Evolutionary conservation across 768 basidiomycete genomes (phyloP), one percentile per base, ranked within the genome.

Genomic region (Cyclocybe aegerita): DNA sequence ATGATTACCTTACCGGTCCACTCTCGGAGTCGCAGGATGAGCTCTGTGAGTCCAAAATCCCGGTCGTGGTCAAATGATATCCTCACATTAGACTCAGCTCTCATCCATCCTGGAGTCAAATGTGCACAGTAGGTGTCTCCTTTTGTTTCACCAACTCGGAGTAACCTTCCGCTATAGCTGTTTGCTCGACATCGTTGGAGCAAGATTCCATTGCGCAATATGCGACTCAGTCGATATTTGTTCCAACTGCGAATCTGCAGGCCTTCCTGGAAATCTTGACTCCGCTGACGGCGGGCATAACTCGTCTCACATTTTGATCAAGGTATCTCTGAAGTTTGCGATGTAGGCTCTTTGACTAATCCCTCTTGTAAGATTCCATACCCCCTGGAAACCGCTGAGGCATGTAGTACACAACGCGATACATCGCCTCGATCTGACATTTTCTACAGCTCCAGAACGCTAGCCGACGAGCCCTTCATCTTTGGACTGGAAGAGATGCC

Each of bases 291-390:
- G 83, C 4, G 90, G 88, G 0, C 91, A 93, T 57, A 77, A 79
- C 47, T 90, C 88, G 11, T 87, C 89, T 1, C 94, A 98, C 62
- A 93, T 96, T 56, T 81, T 96, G 79, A 90, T 98, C 69, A 98
- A 98, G 83, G 93, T 90, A 52, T 40, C 4, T 29, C 16, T 39
- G 29, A 10, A n/a, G 3, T 39, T 16, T 36, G 23, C 6, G 31
- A 2, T 4, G 45, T 33, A 35, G 40, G 50, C 32, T 23, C 17
- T 35, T 1, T 49, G 5, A 23, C 12, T 41, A 15, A 32, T 9
- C 16, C 39, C 8, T 17, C 10, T 37, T 39, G 23, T 43, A 23
- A 95, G 93, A 93, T 98, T 41, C 94, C 94, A 0, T 83, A 87
- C 56, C 92, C 93, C 5, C 73, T 96, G 17, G 83, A 86, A 50